These are phyloP conservation scores for Hypoxylon sp. DNA, from an alignment of 2,329 filamentous ascomycete species.

Conservation along the genomic window DNA sequence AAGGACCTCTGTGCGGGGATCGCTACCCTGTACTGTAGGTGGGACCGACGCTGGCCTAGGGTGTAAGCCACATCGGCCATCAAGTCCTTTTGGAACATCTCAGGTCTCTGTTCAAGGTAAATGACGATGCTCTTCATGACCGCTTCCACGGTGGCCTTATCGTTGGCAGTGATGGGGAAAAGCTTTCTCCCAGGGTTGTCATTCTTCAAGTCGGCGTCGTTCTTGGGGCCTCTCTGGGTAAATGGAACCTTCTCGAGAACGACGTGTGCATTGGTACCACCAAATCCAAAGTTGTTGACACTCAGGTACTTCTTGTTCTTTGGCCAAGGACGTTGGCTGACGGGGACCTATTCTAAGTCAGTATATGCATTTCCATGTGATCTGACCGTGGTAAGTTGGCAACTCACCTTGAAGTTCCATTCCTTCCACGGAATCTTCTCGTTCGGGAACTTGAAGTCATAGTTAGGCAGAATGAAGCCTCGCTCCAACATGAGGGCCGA, in stretches of 20 bases:
- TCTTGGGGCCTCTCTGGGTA: slow-evolving; percentile 47
- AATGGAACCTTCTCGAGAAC: slow-evolving; percentile 53
- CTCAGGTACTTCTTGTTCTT: slow-evolving; percentile 62
- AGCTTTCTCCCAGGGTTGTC: slow-evolving; percentile 52
- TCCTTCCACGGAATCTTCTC: slow-evolving; percentile 61
- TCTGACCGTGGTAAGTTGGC: neutral
- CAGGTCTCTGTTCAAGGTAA: slow-evolving; percentile 57
- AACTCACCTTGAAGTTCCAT: slow-evolving; percentile 58
- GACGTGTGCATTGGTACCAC: slow-evolving; percentile 49
- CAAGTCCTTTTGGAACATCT: slow-evolving; percentile 58
- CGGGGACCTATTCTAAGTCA: slow-evolving; percentile 53
- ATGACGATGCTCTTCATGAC: slow-evolving; percentile 56
- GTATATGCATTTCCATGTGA: neutral
- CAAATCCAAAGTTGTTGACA: slow-evolving; percentile 51
- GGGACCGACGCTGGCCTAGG: slow-evolving; percentile 58
- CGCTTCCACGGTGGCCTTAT: slow-evolving; percentile 53
- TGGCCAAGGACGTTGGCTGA: slow-evolving; percentile 59
- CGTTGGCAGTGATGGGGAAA: slow-evolving; percentile 59
- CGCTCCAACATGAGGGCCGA: slow-evolving; percentile 63
- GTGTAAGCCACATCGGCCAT: slow-evolving; percentile 63
- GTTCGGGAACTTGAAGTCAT: slow-evolving; percentile 63
- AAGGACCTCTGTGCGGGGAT: slow-evolving; percentile 58
- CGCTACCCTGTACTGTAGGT: slow-evolving; percentile 58
- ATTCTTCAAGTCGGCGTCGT: slow-evolving; percentile 51
- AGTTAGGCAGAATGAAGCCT: slow-evolving; percentile 62